A percentile compares a stretch with the other conserved stretches of the same genome.
Evolutionary conservation across 352 stramenopile species (phyloP).

Genomic region (Globisporangium heterothallicum): DNA sequence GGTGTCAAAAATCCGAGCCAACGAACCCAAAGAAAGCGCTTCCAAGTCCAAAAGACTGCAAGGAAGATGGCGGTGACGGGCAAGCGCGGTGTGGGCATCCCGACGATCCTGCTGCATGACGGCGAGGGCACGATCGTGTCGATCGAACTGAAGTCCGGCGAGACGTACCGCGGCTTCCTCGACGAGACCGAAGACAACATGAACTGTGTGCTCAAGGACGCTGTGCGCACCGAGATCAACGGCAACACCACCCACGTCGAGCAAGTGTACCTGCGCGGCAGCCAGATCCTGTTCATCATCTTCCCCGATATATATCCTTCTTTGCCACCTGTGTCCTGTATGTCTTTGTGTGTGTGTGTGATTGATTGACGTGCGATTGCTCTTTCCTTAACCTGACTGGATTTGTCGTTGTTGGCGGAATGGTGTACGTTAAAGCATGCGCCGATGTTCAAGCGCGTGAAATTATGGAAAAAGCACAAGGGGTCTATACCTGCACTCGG

Average conservation of each 20-base stretch:
- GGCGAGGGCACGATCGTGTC: slow-evolving; percentile 85
- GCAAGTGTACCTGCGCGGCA: slow-evolving; percentile 80
- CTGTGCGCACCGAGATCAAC: slow-evolving; percentile 75
- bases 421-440: slow-evolving; percentile 76
- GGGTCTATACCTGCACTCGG: slow-evolving; percentile 65
- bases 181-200: slow-evolving; percentile 89
- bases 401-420: too few species aligned
- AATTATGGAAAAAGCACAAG: slow-evolving; percentile 87
- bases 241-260: slow-evolving; percentile 77
- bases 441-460: slow-evolving; percentile 85
- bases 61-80: slow-evolving; percentile 70
- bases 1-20: neutral
- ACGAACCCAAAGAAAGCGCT: slow-evolving; percentile 6
- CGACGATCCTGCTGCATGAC: slow-evolving; percentile 82
- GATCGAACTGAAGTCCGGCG: slow-evolving; percentile 83
- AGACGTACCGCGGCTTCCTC: slow-evolving; percentile 80
- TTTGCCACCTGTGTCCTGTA: slow-evolving; percentile 12
- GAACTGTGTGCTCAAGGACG: slow-evolving; percentile 87
- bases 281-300: slow-evolving; percentile 85
- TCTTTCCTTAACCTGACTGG: slow-evolving; percentile 25
- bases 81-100: slow-evolving; percentile 81
- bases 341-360: neutral
- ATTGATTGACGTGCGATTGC: neutral
- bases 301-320: slow-evolving; percentile 88
- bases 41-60: slow-evolving; percentile 1